Evolutionary conservation across 331 rosid genomes (phyloP).

Genomic region (Rosa hybrid): DNA sequence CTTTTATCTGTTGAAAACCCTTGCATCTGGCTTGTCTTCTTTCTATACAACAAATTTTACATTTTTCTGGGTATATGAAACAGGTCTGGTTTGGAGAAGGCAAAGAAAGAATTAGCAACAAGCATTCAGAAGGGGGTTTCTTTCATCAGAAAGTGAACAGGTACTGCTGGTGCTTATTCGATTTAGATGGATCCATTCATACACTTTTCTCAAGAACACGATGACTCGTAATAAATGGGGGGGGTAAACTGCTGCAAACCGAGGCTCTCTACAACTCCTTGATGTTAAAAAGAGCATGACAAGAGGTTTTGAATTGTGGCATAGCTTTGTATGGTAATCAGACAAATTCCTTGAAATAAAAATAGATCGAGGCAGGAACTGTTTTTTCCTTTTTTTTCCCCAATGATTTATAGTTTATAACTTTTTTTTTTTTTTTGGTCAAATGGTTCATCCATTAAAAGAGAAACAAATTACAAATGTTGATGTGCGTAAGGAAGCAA

Average conservation of each 20-base stretch:
- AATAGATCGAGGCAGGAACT: background rate
- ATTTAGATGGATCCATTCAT: background rate
- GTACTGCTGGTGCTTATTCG: background rate
- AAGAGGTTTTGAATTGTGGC: background rate
- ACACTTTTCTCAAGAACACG: background rate
- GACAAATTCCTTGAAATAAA: background rate
- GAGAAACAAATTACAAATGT: too few species aligned
- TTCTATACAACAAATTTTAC: background rate
- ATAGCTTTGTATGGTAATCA: background rate
- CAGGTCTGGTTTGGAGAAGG: constrained; percentile 88
- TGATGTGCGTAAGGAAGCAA: too few species aligned
- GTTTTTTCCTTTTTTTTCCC: background rate
- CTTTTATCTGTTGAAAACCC: background rate
- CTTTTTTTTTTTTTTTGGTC: too few species aligned
- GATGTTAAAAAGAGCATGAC: background rate
- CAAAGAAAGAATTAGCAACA: constrained; percentile 74
- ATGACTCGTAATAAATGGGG: background rate
- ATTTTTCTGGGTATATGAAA: constrained; percentile 3
- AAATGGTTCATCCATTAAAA: too few species aligned
- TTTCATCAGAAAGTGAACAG: constrained; percentile 58
- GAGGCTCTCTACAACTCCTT: background rate
- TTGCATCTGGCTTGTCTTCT: background rate
- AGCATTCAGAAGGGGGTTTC: constrained; percentile 87
- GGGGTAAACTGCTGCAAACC: background rate
- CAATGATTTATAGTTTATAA: background rate